Evolutionary conservation across 768 basidiomycete genomes (phyloP).

Genomic region (Panellus pusillus): DNA sequence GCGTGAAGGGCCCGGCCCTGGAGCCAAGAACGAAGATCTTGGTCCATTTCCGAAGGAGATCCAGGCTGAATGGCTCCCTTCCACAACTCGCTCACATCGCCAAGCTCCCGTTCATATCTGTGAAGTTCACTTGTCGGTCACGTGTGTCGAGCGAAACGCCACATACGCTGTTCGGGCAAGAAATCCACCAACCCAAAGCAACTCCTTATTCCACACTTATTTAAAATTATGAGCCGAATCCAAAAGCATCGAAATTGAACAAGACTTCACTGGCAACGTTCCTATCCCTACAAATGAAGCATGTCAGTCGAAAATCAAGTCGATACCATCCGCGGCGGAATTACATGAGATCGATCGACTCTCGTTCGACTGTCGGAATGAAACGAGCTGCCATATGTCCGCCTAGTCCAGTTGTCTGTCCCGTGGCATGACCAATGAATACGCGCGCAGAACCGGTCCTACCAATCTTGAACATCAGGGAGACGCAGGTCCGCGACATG

Average conservation of each 20-base stretch:
- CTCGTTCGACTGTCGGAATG: constrained; percentile 95
- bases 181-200: constrained; percentile 82
- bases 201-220: constrained; percentile 86
- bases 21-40: constrained; percentile 51
- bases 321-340: constrained; percentile 23
- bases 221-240: constrained; percentile 5
- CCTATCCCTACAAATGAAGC: constrained; percentile 56
- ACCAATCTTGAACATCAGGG: constrained; percentile 2
- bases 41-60: constrained; percentile 31
- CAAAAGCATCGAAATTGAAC: neutral
- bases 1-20: constrained; percentile 69
- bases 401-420: constrained; percentile 84
- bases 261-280: constrained; percentile 65
- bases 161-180: constrained; percentile 63
- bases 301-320: neutral
- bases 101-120: constrained; percentile 77
- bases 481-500: neutral
- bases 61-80: constrained; percentile 40
- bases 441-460: constrained; percentile 71
- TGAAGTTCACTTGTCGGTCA: too few relatives aligned
- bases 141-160: too few relatives aligned
- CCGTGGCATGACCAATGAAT: constrained; percentile 92
- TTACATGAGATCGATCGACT: constrained; percentile 86
- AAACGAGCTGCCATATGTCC: constrained; percentile 75
- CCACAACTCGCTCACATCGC: constrained; percentile 61